Conservation (phyloP, 2,329 filamentous ascomycete genomes). For the Chrysosphaeria jannelii region DNA sequence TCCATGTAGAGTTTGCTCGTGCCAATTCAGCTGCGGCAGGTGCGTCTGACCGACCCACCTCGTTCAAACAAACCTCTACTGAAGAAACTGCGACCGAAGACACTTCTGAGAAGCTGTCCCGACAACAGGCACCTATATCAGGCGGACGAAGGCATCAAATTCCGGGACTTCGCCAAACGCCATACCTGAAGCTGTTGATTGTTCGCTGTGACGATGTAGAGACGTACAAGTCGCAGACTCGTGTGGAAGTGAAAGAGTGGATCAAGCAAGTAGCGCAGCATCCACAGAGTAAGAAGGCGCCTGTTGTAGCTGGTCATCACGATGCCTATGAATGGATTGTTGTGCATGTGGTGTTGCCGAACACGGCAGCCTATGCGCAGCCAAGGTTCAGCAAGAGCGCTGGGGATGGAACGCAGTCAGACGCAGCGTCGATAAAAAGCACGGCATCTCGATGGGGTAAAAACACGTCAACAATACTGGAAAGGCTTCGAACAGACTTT, state of each 20-base stretch:
- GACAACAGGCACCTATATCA: slow-evolving; percentile 5
- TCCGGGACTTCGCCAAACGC: slow-evolving; percentile 68
- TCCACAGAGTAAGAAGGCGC: slow-evolving; percentile 25
- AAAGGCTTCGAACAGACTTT: slow-evolving; percentile 76
- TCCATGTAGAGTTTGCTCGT: slow-evolving; percentile 68
- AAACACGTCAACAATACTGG: slow-evolving; percentile 35
- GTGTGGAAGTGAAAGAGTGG: slow-evolving; percentile 69
- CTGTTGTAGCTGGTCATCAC: slow-evolving; percentile 59
- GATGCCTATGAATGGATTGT: slow-evolving; percentile 94
- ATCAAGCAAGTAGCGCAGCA: slow-evolving; percentile 50
- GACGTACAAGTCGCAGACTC: slow-evolving; percentile 53
- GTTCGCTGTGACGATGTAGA: slow-evolving; percentile 91
- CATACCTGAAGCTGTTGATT: slow-evolving; percentile 74
- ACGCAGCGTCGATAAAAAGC: slow-evolving; percentile 10
- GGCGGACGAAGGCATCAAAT: slow-evolving; percentile 56
- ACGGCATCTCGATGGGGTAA: slow-evolving; percentile 12
- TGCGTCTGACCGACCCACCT: slow-evolving; percentile 7
- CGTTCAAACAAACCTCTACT: slow-evolving; percentile 9
- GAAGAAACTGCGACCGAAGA: slow-evolving; percentile 26
- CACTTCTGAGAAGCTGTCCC: slow-evolving; percentile 11
- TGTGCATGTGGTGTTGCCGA: slow-evolving; percentile 70
- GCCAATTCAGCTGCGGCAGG: slow-evolving; percentile 13
- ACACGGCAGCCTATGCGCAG: slow-evolving; percentile 52
- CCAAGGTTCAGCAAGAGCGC: slow-evolving; percentile 25
- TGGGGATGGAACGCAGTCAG: slow-evolving; percentile 21